Conservation (phyloP, 1,284 basidiomycete genomes). For the Mycena citricolor region DNA sequence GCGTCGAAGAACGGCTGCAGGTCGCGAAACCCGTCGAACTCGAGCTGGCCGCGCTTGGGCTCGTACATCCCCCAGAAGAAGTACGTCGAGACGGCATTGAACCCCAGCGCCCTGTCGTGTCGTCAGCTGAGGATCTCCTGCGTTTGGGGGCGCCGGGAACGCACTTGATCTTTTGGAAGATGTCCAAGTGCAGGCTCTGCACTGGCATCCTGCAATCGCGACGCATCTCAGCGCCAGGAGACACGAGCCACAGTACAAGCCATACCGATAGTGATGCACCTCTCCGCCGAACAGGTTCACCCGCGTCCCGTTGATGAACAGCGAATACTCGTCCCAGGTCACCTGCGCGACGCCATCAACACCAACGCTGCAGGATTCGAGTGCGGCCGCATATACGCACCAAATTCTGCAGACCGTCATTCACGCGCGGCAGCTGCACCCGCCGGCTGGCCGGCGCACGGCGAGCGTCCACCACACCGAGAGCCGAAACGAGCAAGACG, state of each 20-base stretch:
- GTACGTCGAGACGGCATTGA: constrained; percentile 30
- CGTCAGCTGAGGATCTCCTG: neutral
- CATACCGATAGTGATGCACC: constrained; percentile 46
- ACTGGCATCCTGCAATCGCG: constrained; percentile 22
- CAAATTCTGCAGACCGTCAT: constrained; percentile 20
- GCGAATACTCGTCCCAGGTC: constrained; percentile 50
- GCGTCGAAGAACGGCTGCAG: constrained; percentile 31
- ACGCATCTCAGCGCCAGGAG: neutral
- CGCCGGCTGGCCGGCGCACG: too few relatives aligned
- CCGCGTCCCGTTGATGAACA: constrained; percentile 46
- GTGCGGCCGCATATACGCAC: neutral
- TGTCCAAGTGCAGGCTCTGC: constrained; percentile 27
- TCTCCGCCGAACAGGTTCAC: constrained; percentile 48
- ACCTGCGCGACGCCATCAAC: constrained; percentile 25
- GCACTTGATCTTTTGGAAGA: constrained; percentile 28
- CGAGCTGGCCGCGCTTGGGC: constrained; percentile 27
- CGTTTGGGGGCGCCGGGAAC: neutral
- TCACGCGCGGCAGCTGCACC: too few relatives aligned
- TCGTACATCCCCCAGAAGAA: constrained; percentile 29
- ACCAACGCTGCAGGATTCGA: neutral
- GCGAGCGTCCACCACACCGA: too few relatives aligned
- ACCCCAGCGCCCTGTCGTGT: constrained; percentile 23
- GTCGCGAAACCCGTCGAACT: constrained; percentile 28
- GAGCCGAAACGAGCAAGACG: too few relatives aligned
- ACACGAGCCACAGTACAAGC: neutral